Evolutionary conservation across 768 basidiomycete genomes (phyloP).

Genomic region (Lactarius quietus): DNA sequence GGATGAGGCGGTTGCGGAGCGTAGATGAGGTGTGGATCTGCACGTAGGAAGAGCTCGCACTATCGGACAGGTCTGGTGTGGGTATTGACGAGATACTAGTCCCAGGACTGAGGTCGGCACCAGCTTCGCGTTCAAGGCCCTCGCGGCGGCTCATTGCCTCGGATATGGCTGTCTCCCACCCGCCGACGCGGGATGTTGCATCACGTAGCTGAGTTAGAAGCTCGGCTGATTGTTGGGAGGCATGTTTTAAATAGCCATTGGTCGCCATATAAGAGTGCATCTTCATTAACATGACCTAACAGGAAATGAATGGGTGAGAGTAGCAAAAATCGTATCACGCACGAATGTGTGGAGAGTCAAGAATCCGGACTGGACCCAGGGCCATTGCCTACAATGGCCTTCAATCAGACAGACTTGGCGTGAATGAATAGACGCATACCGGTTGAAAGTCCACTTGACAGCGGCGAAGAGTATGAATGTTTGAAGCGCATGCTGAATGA

Average conservation of each 20-base stretch:
- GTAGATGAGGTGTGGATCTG: slow-evolving; percentile 50
- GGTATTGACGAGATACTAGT: slow-evolving; percentile 31
- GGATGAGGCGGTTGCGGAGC: slow-evolving; percentile 54
- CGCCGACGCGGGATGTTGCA: slow-evolving; percentile 52
- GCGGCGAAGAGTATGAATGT: slow-evolving; percentile 65
- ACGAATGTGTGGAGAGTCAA: slow-evolving; percentile 83
- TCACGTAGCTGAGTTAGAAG: slow-evolving; percentile 45
- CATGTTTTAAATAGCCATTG: slow-evolving; percentile 75
- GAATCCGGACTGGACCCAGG: slow-evolving; percentile 95
- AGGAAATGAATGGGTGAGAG: neutral
- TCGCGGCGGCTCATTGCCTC: slow-evolving; percentile 46
- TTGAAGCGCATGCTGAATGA: slow-evolving; percentile 82
- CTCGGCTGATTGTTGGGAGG: slow-evolving; percentile 44
- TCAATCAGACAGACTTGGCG: neutral
- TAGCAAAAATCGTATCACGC: slow-evolving; percentile 27
- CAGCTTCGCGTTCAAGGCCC: slow-evolving; percentile 37
- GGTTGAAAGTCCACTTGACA: slow-evolving; percentile 87
- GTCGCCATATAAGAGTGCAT: slow-evolving; percentile 91
- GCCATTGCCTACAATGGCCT: slow-evolving; percentile 68
- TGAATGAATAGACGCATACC: slow-evolving; percentile 39
- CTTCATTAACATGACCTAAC: slow-evolving; percentile 85
- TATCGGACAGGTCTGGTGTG: slow-evolving; percentile 45
- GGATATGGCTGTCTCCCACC: slow-evolving; percentile 59
- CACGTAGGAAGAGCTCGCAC: slow-evolving; percentile 48
- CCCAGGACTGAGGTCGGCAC: slow-evolving; percentile 24